phyloP scores from a whole-genome alignment of 805 yeast genomes.

The Saccharomycopsis schoenii region DNA sequence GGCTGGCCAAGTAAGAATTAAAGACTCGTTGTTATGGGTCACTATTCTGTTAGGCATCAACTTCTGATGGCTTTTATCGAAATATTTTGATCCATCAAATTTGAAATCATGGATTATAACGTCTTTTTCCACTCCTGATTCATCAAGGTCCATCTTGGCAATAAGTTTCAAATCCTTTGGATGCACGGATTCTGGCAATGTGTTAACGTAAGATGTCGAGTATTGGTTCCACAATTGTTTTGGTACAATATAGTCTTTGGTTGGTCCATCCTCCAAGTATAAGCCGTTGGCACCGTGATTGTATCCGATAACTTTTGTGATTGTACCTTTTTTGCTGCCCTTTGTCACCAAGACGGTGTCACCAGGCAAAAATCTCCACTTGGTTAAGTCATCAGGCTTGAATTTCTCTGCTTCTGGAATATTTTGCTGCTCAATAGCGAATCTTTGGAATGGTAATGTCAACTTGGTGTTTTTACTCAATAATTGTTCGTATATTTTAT shows the following conservation, averaged over 20 bases:
- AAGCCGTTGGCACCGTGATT: conserved; percentile 53
- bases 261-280: conserved; percentile 59
- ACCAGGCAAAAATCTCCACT: conserved; percentile 60
- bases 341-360: conserved; percentile 65
- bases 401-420: conserved; percentile 1
- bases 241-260: conserved; percentile 57
- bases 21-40: conserved; percentile 46
- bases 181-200: conserved; percentile 55
- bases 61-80: conserved; percentile 61
- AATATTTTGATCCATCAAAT: conserved; percentile 52
- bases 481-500: not conserved
- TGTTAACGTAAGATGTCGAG: conserved; percentile 61
- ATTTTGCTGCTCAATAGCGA: not conserved
- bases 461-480: not conserved
- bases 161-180: conserved; percentile 61
- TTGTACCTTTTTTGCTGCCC: conserved; percentile 67
- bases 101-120: conserved; percentile 72
- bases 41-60: conserved; percentile 75
- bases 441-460: not conserved
- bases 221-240: conserved; percentile 62
- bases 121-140: conserved; percentile 48
- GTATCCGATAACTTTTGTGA: conserved; percentile 56
- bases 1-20: conserved; percentile 85
- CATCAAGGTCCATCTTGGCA: conserved; percentile 61
- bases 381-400: conserved; percentile 30